Evolutionary conservation across 1,284 basidiomycete genomes (phyloP).

Genomic region (Ganoderma meredithae): DNA sequence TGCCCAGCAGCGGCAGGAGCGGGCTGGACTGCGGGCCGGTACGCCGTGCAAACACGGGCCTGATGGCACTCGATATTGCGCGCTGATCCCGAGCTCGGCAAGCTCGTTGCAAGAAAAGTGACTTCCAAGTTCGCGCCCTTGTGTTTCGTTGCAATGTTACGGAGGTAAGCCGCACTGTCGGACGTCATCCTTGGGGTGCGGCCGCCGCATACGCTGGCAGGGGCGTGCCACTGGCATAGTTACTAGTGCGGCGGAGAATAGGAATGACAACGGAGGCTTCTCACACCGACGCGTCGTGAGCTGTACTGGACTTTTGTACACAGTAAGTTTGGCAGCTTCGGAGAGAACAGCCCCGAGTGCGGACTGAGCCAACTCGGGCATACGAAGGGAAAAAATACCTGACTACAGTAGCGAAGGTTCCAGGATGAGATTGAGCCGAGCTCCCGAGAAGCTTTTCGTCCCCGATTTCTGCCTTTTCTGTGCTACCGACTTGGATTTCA

Average conservation of each 20-base stretch:
- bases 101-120: background rate
- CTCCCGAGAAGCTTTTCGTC: no score
- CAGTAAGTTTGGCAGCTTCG: background rate
- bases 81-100: constrained; percentile 8
- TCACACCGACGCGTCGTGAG: background rate
- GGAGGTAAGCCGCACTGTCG: background rate
- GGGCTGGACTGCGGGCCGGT: background rate
- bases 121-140: background rate
- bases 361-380: background rate
- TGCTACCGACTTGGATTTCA: background rate
- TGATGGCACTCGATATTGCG: constrained; percentile 12
- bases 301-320: background rate
- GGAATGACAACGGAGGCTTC: background rate
- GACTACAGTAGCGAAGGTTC: background rate
- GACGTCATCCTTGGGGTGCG: background rate
- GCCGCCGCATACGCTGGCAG: background rate
- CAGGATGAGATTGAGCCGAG: background rate
- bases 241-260: background rate
- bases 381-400: background rate
- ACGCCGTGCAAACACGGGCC: background rate
- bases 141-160: constrained; percentile 7
- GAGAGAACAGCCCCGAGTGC: background rate
- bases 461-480: background rate
- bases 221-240: background rate
- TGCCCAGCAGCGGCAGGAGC: background rate